A percentile compares a stretch with the other conserved stretches of the same genome.
Conservation (phyloP, 306 rosid genomes). For the Macrotyloma uniflorum region DNA sequence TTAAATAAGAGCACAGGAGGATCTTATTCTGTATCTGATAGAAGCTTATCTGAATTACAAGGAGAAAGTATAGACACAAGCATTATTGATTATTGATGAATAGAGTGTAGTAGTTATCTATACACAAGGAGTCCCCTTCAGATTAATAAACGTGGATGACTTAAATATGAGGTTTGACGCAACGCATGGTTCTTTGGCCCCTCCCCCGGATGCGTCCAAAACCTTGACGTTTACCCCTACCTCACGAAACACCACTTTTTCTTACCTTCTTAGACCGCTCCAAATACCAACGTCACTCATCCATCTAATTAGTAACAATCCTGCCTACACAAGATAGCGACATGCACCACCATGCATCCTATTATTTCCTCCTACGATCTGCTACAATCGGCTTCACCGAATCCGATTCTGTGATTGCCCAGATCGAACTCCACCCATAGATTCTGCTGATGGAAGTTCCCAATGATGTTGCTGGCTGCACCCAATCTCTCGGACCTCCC, state of each 20-base stretch:
- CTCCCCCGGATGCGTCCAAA: constrained; percentile 21
- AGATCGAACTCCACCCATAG: constrained; percentile 90
- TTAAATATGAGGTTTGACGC: constrained; percentile 30
- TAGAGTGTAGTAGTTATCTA: constrained; percentile 31
- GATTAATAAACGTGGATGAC: constrained; percentile 35
- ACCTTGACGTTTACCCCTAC: constrained; percentile 42
- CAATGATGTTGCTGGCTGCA: constrained; percentile 75
- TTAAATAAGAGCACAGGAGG: too few species aligned
- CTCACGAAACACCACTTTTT: neutral
- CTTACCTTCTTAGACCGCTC: constrained; percentile 25
- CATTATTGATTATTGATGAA: constrained; percentile 24
- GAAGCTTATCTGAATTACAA: constrained; percentile 31
- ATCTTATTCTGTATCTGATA: neutral
- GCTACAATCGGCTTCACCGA: constrained; percentile 79
- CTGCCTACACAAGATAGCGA: neutral
- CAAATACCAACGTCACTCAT: neutral
- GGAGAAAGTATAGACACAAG: neutral
- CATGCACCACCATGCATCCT: constrained; percentile 1
- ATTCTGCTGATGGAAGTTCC: constrained; percentile 81
- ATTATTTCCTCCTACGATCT: neutral
- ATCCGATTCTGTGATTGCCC: constrained; percentile 60
- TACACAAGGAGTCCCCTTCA: constrained; percentile 38
- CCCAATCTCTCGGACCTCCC: constrained; percentile 82
- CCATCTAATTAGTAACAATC: neutral
- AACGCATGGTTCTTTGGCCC: neutral